Conservation (phyloP, 225 moss, liverwort and hornwort species). For the Marchantia polymorpha region DNA sequence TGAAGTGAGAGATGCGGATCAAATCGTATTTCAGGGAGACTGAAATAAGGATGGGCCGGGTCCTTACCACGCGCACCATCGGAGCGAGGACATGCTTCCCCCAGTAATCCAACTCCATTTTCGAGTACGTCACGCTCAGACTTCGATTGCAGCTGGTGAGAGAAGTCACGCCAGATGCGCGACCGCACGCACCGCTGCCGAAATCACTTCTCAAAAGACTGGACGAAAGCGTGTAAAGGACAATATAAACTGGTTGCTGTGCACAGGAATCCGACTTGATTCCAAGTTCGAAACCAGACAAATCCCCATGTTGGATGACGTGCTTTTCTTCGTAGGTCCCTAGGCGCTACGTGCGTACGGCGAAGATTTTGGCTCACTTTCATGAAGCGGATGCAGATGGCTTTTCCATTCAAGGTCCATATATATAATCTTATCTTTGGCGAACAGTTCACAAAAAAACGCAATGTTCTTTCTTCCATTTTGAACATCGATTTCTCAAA, state of each 20-base stretch:
- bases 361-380: too few relatives aligned
- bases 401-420: too few relatives aligned
- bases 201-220: not conserved
- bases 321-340: too few relatives aligned
- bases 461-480: too few relatives aligned
- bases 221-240: too few relatives aligned
- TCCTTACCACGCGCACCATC: conserved; percentile 49
- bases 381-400: too few relatives aligned
- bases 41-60: not conserved
- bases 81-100: conserved; percentile 43
- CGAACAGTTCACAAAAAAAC: too few relatives aligned
- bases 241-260: too few relatives aligned
- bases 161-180: not conserved
- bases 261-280: too few relatives aligned
- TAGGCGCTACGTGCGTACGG: too few relatives aligned
- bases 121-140: not conserved
- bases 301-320: not conserved
- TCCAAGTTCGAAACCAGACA: not conserved
- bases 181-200: not conserved
- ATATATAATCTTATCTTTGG: too few relatives aligned
- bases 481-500: too few relatives aligned
- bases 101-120: conserved; percentile 41
- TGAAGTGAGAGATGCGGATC: not conserved
- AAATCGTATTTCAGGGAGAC: not conserved
- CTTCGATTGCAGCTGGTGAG: not conserved